These are phyloP conservation scores for Monosporascus sp. DNA, from an alignment of 2,329 filamentous ascomycete genomes.

Conservation along the genomic window DNA sequence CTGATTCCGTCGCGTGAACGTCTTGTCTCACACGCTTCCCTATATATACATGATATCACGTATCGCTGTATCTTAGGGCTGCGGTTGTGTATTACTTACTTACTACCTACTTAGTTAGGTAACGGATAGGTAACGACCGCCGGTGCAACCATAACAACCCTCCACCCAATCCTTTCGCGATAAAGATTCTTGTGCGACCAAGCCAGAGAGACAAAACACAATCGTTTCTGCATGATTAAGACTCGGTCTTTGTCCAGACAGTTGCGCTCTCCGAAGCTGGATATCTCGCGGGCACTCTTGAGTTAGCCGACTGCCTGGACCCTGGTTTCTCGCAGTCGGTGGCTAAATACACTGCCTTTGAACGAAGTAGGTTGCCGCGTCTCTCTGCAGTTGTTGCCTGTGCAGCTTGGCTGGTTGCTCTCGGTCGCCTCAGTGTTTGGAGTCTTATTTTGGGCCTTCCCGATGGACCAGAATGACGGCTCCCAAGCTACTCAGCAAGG, in stretches of 20 bases:
- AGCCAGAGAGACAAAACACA: not conserved
- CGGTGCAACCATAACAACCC: constrained; percentile 9
- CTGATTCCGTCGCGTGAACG: no score
- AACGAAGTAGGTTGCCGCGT: constrained; percentile 2
- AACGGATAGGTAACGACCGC: constrained; percentile 5
- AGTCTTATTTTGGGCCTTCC: not conserved
- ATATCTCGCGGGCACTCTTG: constrained; percentile 2
- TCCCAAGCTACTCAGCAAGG: constrained; percentile 28
- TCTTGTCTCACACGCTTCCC: no score
- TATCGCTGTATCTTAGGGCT: not conserved
- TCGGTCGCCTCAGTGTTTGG: not conserved
- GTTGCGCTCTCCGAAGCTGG: constrained; percentile 7
- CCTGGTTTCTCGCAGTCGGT: constrained; percentile 18
- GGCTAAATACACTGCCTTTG: not conserved
- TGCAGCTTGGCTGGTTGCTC: not conserved
- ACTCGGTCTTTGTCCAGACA: constrained; percentile 4
- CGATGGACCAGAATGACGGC: constrained; percentile 23
- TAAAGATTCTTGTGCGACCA: not conserved
- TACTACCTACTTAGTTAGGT: no score
- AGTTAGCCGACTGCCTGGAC: constrained; percentile 19
- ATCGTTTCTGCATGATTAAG: constrained; percentile 9
- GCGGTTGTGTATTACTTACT: no score
- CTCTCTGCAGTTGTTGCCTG: not conserved
- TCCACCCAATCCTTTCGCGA: constrained; percentile 1
- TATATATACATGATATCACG: not conserved